Evolutionary conservation across 139 green algal genomes (phyloP).

Genomic region (Chlamydomonas asymmetrica): DNA sequence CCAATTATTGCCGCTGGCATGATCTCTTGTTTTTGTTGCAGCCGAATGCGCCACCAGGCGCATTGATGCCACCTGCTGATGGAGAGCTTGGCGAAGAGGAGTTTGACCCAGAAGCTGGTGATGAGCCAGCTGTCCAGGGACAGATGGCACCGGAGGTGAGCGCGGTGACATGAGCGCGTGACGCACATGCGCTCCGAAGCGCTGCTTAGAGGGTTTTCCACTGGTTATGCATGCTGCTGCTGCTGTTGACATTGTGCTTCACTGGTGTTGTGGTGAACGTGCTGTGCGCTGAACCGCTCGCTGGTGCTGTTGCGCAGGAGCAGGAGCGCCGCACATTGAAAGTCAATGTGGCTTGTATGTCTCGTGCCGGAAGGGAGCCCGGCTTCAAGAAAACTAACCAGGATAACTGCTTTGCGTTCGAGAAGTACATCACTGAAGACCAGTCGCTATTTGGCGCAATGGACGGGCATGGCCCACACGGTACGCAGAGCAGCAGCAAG

Average conservation of each 20-base stretch:
- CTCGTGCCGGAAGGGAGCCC: conserved; percentile 71
- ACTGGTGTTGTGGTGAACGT: conserved; percentile 11
- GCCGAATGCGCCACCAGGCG: conserved; percentile 10
- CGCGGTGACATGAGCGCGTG: too few relatives aligned
- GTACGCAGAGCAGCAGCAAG: conserved; percentile 37
- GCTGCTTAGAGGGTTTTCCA: too few relatives aligned
- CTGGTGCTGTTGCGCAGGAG: conserved; percentile 12
- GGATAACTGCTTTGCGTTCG: conserved; percentile 86
- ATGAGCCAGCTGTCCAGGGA: conserved; percentile 17
- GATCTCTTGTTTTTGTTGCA: too few relatives aligned
- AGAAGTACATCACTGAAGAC: conserved; percentile 76
- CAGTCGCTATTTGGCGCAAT: conserved; percentile 81
- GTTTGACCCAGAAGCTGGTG: conserved; percentile 3
- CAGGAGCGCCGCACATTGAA: conserved; percentile 25
- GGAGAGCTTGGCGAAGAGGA: conserved; percentile 8
- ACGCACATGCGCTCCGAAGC: too few relatives aligned
- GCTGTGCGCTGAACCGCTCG: not conserved
- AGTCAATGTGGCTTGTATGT: conserved; percentile 74
- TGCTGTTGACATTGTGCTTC: not conserved
- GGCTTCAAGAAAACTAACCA: conserved; percentile 89
- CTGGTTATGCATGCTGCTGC: not conserved
- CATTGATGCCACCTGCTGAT: conserved; percentile 10
- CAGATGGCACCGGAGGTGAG: conserved; percentile 24
- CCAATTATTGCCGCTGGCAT: too few relatives aligned
- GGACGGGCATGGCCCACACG: conserved; percentile 85